These are phyloP conservation scores for Penicillium pancosmium DNA, from an alignment of 495 filamentous ascomycete genomes.

Conservation along the genomic window DNA sequence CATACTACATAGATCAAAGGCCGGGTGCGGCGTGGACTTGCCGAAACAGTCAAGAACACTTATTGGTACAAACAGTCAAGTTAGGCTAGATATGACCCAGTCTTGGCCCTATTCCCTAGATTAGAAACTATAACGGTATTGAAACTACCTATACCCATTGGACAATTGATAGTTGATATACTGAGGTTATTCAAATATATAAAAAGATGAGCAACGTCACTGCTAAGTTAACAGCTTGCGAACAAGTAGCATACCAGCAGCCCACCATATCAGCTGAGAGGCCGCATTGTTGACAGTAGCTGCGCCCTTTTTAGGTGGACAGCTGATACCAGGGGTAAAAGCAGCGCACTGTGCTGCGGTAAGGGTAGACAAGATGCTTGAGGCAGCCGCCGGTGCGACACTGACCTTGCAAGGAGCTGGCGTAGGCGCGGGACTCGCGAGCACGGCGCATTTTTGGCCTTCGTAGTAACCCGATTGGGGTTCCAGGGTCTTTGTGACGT, in stretches of 20 bases:
- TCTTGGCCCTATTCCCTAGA: no score
- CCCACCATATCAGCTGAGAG: slow-evolving; percentile 7
- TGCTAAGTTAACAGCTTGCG: not conserved
- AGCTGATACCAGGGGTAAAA: slow-evolving; percentile 2
- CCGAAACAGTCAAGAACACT: no score
- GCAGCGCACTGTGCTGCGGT: slow-evolving; percentile 1
- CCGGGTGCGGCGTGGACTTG: no score
- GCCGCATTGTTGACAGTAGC: slow-evolving; percentile 5
- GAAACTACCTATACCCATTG: not conserved
- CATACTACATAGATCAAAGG: no score
- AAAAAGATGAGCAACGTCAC: not conserved
- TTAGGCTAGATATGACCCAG: no score
- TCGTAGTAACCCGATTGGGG: not conserved
- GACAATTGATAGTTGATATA: not conserved
- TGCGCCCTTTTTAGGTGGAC: slow-evolving; percentile 9
- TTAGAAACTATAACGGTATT: no score
- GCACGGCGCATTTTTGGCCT: slow-evolving; percentile 11
- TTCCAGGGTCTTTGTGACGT: slow-evolving; percentile 9
- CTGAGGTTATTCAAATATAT: not conserved
- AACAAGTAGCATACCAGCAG: slow-evolving; percentile 6
- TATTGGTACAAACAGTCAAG: no score
- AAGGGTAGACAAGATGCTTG: slow-evolving; percentile 5
- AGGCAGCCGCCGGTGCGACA: slow-evolving; percentile 7
- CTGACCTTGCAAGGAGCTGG: slow-evolving; percentile 13
- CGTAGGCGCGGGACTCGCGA: slow-evolving; percentile 9